Conservation (phyloP, 768 basidiomycete species). For the Lepiota brunneoincarnata region DNA sequence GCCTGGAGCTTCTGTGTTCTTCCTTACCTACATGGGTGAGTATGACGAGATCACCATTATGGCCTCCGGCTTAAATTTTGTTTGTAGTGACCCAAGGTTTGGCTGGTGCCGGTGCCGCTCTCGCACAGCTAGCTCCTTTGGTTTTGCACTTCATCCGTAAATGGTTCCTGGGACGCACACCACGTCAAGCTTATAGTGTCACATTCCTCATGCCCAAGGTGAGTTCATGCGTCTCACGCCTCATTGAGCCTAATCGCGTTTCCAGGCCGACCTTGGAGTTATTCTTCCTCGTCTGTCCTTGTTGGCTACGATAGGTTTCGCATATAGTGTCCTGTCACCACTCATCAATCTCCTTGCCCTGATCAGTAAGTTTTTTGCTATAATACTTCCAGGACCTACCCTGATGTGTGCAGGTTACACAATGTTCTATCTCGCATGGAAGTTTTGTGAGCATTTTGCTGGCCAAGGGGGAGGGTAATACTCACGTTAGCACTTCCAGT, state of each 20-base stretch:
- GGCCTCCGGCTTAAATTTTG: neutral
- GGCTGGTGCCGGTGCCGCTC: slow-evolving; percentile 47
- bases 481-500: slow-evolving; percentile 25
- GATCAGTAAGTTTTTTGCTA: slow-evolving; percentile 36
- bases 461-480: neutral
- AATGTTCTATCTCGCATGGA: slow-evolving; percentile 60
- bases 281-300: slow-evolving; percentile 49
- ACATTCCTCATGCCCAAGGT: slow-evolving; percentile 55
- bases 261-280: slow-evolving; percentile 47
- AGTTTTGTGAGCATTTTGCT: slow-evolving; percentile 39
- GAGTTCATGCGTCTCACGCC: slow-evolving; percentile 12
- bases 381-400: neutral
- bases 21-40: slow-evolving; percentile 57
- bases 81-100: slow-evolving; percentile 46
- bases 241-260: neutral
- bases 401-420: slow-evolving; percentile 34
- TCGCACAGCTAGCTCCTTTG: slow-evolving; percentile 53
- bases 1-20: slow-evolving; percentile 59
- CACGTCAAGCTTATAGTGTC: slow-evolving; percentile 58
- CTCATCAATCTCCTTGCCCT: slow-evolving; percentile 64
- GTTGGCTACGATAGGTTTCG: slow-evolving; percentile 49
- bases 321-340: slow-evolving; percentile 63
- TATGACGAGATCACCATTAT: neutral
- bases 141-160: slow-evolving; percentile 59
- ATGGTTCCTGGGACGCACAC: slow-evolving; percentile 66